Conservation (phyloP, 1,284 basidiomycete species). For the Tremellales sp. region DNA sequence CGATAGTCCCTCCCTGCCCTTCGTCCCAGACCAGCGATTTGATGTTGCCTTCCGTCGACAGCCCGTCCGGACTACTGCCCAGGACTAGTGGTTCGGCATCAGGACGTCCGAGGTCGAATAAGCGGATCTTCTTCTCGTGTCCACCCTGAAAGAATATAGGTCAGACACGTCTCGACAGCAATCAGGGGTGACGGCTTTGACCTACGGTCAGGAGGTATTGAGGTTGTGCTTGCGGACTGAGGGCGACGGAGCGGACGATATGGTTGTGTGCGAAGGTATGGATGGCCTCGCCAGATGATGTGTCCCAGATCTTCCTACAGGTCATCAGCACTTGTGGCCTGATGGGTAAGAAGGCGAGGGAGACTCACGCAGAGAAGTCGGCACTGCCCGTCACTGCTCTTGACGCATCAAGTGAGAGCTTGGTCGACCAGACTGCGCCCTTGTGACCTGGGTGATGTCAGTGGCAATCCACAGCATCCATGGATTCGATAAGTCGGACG, state of each 20-base stretch:
- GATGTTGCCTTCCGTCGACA: slow-evolving; percentile 74
- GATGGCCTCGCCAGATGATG: slow-evolving; percentile 75
- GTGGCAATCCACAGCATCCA: neutral
- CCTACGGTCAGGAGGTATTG: slow-evolving; percentile 48
- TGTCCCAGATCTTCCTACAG: slow-evolving; percentile 93
- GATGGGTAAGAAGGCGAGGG: neutral
- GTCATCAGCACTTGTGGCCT: neutral
- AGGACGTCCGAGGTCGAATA: slow-evolving; percentile 79
- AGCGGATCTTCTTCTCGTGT: slow-evolving; percentile 93
- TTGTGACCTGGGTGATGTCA: slow-evolving; percentile 65
- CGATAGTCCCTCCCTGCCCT: slow-evolving; percentile 60
- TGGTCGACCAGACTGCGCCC: slow-evolving; percentile 96
- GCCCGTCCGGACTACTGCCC: slow-evolving; percentile 56
- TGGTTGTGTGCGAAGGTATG: slow-evolving; percentile 97
- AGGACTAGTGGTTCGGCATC: slow-evolving; percentile 83
- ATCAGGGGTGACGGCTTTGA: neutral
- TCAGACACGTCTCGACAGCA: neutral
- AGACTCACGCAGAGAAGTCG: slow-evolving; percentile 88
- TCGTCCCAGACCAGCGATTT: slow-evolving; percentile 92
- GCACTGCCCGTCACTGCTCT: slow-evolving; percentile 90
- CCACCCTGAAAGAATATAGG: slow-evolving; percentile 70
- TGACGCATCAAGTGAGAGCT: slow-evolving; percentile 80
- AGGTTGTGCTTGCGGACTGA: slow-evolving; percentile 51
- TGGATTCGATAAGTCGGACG: slow-evolving; percentile 7
- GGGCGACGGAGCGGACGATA: slow-evolving; percentile 91